Base-by-base conservation (phyloP, 257 asterid genomes). In the Nicotiana knightiana region DNA sequence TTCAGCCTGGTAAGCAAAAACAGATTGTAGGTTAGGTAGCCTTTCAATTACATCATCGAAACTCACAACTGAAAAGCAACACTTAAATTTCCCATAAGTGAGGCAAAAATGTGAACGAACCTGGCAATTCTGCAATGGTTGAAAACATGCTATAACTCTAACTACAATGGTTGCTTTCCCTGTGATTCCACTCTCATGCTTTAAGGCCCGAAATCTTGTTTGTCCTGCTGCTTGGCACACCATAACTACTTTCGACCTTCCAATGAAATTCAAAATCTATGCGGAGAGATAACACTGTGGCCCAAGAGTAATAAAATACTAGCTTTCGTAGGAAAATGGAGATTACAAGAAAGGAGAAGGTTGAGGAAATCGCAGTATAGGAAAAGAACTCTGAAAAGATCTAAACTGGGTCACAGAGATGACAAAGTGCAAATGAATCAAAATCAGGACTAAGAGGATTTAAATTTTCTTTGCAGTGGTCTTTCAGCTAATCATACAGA, bases 161-260 rank as follows among this genome's bases (percentile, higher is more conserved):
- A 92, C 93, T 79, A 93, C 85, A 80, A 94, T 90, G 77, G 97
- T 90, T 79, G 93, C 79, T 90, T 88, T 89, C 73, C 94, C 97
- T 48, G 92, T 82, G 87, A 92, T 88, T 80, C 98, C 98, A 83
- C 84, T 87, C 87, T 94, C 98, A 81, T 94, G 95, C 90, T 94
- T 92, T 77, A 85, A 90, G 79, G 93, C 90, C 90, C 89, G 87
- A 61, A 94, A 94, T 86, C 88, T 85, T 81, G 95, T 90, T 85
- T 89, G 97, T 82, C 94, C 87, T 6, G 97, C 95, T 76, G 95
- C 93, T 91, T 91, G 97, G 92, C 96, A 91, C 96, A 92, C 97
- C 98, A 94, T 94, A 90, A 92, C 97, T 94, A 80, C 90, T 89
- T 82, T 87, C n/a, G 83, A 85, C 83, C 87, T 87, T 88, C 81